phyloP scores from a whole-genome alignment of 2,329 filamentous ascomycete species.

The Myriosclerotinia curreyana region DNA sequence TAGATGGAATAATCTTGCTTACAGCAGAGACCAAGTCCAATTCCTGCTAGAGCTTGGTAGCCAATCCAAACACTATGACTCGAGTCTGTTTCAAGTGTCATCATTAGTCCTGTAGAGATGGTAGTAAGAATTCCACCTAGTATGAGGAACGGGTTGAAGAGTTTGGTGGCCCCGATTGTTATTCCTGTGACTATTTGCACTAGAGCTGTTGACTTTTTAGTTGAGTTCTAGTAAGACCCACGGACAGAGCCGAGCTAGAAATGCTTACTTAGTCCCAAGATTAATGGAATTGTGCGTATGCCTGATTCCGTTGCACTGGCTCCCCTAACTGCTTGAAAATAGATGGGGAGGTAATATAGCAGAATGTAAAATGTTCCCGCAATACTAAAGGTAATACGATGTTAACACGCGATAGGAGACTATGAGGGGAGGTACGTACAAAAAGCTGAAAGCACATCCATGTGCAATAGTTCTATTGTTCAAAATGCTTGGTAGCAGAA shows the following conservation, averaged over 20 bases:
- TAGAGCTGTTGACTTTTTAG: too few species aligned
- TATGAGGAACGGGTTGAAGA: conserved; percentile 44
- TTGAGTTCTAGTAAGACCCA: too few species aligned
- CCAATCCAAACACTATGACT: conserved; percentile 47
- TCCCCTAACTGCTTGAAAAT: conserved; percentile 47
- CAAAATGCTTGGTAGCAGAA: conserved; percentile 36
- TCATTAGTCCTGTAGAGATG: conserved; percentile 43
- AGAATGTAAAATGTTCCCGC: conserved; percentile 24
- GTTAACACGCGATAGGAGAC: neutral
- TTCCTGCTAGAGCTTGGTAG: conserved; percentile 48
- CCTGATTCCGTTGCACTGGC: conserved; percentile 40
- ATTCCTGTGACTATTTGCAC: too few species aligned
- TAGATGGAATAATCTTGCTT: too few species aligned
- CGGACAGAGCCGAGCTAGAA: conserved; percentile 29
- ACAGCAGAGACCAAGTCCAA: conserved; percentile 42
- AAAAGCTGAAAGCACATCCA: neutral
- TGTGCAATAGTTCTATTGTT: neutral
- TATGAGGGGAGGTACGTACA: neutral
- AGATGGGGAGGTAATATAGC: conserved; percentile 48
- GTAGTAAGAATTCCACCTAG: conserved; percentile 43
- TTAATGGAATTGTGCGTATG: conserved; percentile 35
- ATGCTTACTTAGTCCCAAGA: too few species aligned
- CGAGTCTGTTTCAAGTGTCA: conserved; percentile 43
- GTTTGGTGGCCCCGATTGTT: conserved; percentile 41
- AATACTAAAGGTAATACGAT: neutral